Conservation (phyloP, 495 filamentous ascomycete species). For the Haplographium delicatum region DNA sequence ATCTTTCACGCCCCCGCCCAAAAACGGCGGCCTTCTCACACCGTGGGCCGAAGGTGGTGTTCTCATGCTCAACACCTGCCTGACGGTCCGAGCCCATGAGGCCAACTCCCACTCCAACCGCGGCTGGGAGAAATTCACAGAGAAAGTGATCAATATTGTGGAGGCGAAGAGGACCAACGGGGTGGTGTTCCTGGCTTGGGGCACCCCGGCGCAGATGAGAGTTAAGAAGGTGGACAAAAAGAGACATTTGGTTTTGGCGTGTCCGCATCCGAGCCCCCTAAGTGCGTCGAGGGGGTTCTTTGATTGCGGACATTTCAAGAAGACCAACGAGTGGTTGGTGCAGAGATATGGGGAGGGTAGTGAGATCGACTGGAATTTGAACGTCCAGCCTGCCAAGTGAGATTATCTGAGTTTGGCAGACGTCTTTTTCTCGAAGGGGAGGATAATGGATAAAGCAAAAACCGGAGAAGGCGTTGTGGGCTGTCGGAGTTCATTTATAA, state of each 20-base stretch:
- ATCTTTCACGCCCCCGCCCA: slow-evolving; percentile 64
- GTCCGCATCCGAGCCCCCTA: slow-evolving; percentile 86
- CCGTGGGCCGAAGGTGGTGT: slow-evolving; percentile 94
- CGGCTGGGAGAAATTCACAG: slow-evolving; percentile 92
- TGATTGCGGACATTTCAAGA: slow-evolving; percentile 78
- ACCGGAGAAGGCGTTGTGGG: too few relatives aligned
- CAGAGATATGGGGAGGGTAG: slow-evolving; percentile 68
- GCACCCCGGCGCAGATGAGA: slow-evolving; percentile 69
- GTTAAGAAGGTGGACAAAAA: slow-evolving; percentile 61
- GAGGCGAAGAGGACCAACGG: slow-evolving; percentile 66
- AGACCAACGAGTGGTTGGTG: slow-evolving; percentile 85
- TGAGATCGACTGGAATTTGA: slow-evolving; percentile 84
- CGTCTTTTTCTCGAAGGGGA: too few relatives aligned
- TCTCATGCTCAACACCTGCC: slow-evolving; percentile 83
- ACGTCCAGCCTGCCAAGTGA: slow-evolving; percentile 7
- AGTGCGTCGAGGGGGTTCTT: slow-evolving; percentile 80
- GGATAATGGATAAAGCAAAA: too few relatives aligned
- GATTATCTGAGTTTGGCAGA: slow-evolving; percentile 2
- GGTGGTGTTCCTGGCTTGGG: slow-evolving; percentile 95
- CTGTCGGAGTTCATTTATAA: too few relatives aligned
- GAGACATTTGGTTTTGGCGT: slow-evolving; percentile 74
- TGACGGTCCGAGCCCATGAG: slow-evolving; percentile 85
- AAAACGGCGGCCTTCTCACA: slow-evolving; percentile 72
- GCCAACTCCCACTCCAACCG: slow-evolving; percentile 74
- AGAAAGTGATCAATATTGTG: slow-evolving; percentile 82